These are phyloP conservation scores for Lumnitzera littorea DNA, from an alignment of 345 rosid genomes.

Conservation along the genomic window DNA sequence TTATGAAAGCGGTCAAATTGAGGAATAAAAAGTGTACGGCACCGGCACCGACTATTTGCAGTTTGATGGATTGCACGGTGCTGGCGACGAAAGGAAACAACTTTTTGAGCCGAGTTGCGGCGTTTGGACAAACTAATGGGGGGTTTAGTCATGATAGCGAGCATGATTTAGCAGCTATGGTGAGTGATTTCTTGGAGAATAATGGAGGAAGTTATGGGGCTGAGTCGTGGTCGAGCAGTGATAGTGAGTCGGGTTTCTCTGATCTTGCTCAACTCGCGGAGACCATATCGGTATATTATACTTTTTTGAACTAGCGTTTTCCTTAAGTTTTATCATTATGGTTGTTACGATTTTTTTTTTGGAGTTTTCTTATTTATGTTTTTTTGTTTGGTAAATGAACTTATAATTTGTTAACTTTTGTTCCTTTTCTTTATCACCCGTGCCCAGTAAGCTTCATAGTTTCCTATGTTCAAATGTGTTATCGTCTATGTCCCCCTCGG, in stretches of 20 bases:
- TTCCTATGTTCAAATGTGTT: too few species aligned
- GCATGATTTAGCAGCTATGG: slow-evolving; percentile 81
- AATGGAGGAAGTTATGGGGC: slow-evolving; percentile 52
- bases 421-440: too few species aligned
- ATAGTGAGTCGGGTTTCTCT: slow-evolving; percentile 67
- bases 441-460: too few species aligned
- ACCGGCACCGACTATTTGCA: too few species aligned
- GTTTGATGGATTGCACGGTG: slow-evolving; percentile 47
- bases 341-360: too few species aligned
- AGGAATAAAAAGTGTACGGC: too few species aligned
- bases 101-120: slow-evolving; percentile 27
- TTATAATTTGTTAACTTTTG: too few species aligned
- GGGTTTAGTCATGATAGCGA: slow-evolving; percentile 83
- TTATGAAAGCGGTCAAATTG: too few species aligned
- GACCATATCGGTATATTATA: slow-evolving; percentile 46
- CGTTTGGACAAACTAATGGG: slow-evolving; percentile 26
- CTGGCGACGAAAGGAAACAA: slow-evolving; percentile 34
- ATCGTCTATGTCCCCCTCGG: too few species aligned
- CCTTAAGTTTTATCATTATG: too few species aligned
- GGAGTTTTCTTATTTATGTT: too few species aligned
- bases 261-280: slow-evolving; percentile 73
- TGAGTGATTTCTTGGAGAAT: slow-evolving; percentile 74
- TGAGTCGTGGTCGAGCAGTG: slow-evolving; percentile 77
- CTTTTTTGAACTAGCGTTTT: not conserved
- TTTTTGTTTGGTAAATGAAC: too few species aligned